Percentiles rank a stretch among this genome's conserved stretches.
These are phyloP conservation scores for Colletotrichum ledebouriae DNA, from an alignment of 2,329 filamentous ascomycete genomes.

Conservation along the genomic window DNA sequence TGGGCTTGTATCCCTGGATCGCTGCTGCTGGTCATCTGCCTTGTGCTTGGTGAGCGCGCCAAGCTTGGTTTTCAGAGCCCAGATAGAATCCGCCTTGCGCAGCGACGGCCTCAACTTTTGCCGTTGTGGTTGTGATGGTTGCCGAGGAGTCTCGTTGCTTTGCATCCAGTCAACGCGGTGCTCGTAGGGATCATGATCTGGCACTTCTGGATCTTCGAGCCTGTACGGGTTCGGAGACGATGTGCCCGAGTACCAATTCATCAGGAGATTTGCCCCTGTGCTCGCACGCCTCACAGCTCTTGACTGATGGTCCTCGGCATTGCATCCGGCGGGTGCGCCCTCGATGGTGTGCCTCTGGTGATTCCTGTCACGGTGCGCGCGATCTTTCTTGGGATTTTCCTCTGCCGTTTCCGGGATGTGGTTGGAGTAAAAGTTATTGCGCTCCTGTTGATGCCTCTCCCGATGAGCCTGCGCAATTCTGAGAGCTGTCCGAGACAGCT, in stretches of 20 bases:
- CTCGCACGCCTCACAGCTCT: constrained; percentile 52
- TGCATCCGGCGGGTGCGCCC: constrained; percentile 43
- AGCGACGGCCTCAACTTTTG: constrained; percentile 49
- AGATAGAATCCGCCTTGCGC: constrained; percentile 62
- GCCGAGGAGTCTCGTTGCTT: constrained; percentile 60
- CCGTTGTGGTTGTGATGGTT: constrained; percentile 41
- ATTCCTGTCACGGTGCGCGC: constrained; percentile 37
- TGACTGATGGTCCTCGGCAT: constrained; percentile 40
- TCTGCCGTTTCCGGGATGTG: constrained; percentile 54
- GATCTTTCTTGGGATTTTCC: constrained; percentile 2
- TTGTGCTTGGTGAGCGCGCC: constrained; percentile 51
- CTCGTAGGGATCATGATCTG: constrained; percentile 47
- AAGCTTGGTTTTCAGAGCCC: constrained; percentile 61
- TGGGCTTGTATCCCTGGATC: constrained; percentile 35
- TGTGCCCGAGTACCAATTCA: constrained; percentile 38
- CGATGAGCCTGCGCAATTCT: constrained; percentile 56
- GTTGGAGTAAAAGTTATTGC: constrained; percentile 60
- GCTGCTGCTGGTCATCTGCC: constrained; percentile 46
- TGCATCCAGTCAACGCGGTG: constrained; percentile 71
- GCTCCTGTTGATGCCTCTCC: constrained; percentile 53
- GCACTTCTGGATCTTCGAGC: constrained; percentile 46
- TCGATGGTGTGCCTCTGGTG: constrained; percentile 51
- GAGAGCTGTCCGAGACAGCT: constrained; percentile 58
- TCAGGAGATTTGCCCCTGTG: constrained; percentile 52
- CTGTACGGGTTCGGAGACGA: constrained; percentile 28